Conservation (phyloP, 768 basidiomycete genomes). For the Austroboletus eburneus region DNA sequence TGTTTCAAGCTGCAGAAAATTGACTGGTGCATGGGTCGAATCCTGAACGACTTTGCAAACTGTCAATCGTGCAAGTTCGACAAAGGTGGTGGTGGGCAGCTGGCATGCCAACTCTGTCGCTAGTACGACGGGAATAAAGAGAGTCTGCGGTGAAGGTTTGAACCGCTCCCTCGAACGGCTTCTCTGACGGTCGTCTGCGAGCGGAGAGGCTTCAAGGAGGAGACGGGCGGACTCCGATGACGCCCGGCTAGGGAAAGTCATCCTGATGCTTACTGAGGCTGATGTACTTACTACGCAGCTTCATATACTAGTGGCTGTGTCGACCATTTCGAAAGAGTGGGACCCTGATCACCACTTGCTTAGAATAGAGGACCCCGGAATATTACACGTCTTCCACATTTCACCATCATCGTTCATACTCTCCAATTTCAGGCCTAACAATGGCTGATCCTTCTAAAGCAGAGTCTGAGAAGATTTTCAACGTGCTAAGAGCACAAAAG, state of each 20-base stretch:
- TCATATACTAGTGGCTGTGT: too few species aligned
- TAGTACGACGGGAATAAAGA: conserved; percentile 28
- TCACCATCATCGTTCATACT: conserved; percentile 3
- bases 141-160: conserved; percentile 12
- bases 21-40: not conserved
- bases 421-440: conserved; percentile 7
- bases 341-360: too few species aligned
- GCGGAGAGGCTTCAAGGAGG: conserved; percentile 2
- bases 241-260: conserved; percentile 7
- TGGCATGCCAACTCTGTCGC: conserved; percentile 2
- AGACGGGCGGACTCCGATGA: conserved; percentile 10
- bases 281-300: too few species aligned
- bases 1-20: not conserved
- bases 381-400: conserved; percentile 14
- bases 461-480: conserved; percentile 85
- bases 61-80: not conserved
- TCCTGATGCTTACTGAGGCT: too few species aligned
- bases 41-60: not conserved
- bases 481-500: conserved; percentile 76
- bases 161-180: not conserved
- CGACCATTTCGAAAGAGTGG: too few species aligned
- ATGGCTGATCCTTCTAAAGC: conserved; percentile 81
- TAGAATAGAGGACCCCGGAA: too few species aligned
- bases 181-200: not conserved
- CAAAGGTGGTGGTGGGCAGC: not conserved